Conservation (phyloP, 192 early-diverging fungal genomes). For the Martensiomyces pterosporus region DNA sequence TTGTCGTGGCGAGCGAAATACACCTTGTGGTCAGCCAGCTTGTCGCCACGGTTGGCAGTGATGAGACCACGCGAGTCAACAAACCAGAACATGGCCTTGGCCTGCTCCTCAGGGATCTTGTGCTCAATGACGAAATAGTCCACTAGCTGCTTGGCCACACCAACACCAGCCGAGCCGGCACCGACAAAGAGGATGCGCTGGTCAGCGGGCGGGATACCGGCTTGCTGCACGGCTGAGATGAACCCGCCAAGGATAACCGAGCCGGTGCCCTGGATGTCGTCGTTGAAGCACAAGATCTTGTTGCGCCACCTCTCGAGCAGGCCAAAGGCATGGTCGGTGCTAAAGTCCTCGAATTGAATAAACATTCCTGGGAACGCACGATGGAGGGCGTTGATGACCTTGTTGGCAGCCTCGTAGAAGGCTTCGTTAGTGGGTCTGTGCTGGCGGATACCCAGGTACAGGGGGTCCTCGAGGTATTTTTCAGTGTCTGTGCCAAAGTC, state of each 20-base stretch:
- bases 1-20: slow-evolving; percentile 89
- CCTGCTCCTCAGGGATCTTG: slow-evolving; percentile 64
- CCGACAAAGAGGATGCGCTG: slow-evolving; percentile 93
- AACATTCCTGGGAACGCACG: slow-evolving; percentile 73
- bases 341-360: slow-evolving; percentile 97
- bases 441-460: slow-evolving; percentile 80
- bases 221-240: slow-evolving; percentile 76
- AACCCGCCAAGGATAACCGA: slow-evolving; percentile 91
- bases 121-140: slow-evolving; percentile 78
- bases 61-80: slow-evolving; percentile 92
- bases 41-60: slow-evolving; percentile 84
- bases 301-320: slow-evolving; percentile 75
- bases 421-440: slow-evolving; percentile 57
- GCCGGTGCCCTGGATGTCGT: slow-evolving; percentile 66
- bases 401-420: slow-evolving; percentile 76
- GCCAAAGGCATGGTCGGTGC: slow-evolving; percentile 86
- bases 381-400: slow-evolving; percentile 68
- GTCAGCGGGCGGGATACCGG: slow-evolving; percentile 60
- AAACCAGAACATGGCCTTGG: slow-evolving; percentile 65
- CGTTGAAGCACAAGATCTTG: slow-evolving; percentile 86
- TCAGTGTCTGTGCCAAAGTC: slow-evolving; percentile 90
- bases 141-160: slow-evolving; percentile 86
- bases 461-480: slow-evolving; percentile 72
- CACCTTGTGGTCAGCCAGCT: slow-evolving; percentile 73
- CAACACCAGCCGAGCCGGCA: slow-evolving; percentile 92